phyloP scores from a whole-genome alignment of 2,329 filamentous ascomycete genomes.

The Cryphonectria parasitica region DNA sequence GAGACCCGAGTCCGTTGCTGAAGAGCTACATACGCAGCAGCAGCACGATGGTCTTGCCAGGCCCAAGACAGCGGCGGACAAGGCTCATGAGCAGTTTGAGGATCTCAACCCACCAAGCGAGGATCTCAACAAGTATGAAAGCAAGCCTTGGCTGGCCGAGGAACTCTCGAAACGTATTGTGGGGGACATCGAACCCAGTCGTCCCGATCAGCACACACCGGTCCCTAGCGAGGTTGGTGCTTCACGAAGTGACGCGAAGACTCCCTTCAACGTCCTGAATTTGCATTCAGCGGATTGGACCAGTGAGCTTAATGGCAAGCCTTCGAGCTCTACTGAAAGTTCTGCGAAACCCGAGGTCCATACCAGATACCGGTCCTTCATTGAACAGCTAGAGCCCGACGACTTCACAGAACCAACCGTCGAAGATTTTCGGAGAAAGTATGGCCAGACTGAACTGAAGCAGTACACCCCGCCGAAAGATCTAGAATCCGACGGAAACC shows the following conservation, averaged over 20 bases:
- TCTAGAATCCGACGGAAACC: conserved; percentile 35
- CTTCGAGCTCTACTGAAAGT: conserved; percentile 36
- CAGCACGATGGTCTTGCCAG: conserved; percentile 44
- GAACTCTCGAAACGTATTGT: conserved; percentile 33
- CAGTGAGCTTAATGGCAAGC: conserved; percentile 16
- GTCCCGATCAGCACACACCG: conserved; percentile 39
- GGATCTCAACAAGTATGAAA: conserved; percentile 44
- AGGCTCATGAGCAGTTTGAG: conserved; percentile 36
- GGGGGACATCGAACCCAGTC: conserved; percentile 34
- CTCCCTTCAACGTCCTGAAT: conserved; percentile 47
- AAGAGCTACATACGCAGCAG: conserved; percentile 29
- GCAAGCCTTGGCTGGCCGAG: conserved; percentile 43
- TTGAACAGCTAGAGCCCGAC: conserved; percentile 13
- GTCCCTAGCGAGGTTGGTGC: conserved; percentile 41
- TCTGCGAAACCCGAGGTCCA: conserved; percentile 22
- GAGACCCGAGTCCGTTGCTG: conserved; percentile 33
- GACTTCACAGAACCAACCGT: conserved; percentile 5
- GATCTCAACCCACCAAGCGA: conserved; percentile 38
- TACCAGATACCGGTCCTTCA: not conserved
- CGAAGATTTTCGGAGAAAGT: conserved; percentile 17
- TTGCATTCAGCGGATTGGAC: conserved; percentile 41
- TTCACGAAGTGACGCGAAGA: conserved; percentile 33
- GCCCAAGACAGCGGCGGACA: conserved; percentile 31
- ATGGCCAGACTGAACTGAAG: conserved; percentile 28
- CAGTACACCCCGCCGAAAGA: conserved; percentile 33